Conservation (phyloP, 1,139 yeast species). For the Candida albicans region DNA sequence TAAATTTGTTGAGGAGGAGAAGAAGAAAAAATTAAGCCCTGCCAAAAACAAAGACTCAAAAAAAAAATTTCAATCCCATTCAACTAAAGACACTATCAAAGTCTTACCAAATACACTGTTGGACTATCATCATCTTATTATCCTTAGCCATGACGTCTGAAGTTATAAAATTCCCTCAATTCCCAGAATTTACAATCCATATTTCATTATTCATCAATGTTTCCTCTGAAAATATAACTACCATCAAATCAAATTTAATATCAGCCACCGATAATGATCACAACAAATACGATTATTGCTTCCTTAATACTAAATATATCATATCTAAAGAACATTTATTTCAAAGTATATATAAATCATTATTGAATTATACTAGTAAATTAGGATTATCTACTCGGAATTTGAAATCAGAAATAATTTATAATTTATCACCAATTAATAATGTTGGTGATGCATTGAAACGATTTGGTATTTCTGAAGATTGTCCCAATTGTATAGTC, state of each 20-base stretch:
- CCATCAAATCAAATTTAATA: slow-evolving; percentile 31
- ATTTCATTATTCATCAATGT: slow-evolving; percentile 26
- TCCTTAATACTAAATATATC: slow-evolving; percentile 38
- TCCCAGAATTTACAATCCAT: slow-evolving; percentile 26
- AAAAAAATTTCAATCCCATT: no score
- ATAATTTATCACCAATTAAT: slow-evolving; percentile 43
- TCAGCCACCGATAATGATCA: slow-evolving; percentile 22
- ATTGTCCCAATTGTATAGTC: slow-evolving; percentile 28
- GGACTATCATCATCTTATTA: no score
- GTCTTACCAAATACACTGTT: no score
- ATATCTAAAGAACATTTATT: slow-evolving; percentile 39
- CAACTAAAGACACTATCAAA: no score
- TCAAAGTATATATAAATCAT: slow-evolving; percentile 35
- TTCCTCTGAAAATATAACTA: slow-evolving; percentile 18
- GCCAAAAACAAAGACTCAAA: no score
- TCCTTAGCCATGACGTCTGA: neutral
- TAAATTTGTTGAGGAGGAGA: no score
- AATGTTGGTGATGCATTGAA: slow-evolving; percentile 46
- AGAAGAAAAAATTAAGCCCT: no score
- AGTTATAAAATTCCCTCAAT: slow-evolving; percentile 32
- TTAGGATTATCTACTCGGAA: slow-evolving; percentile 38
- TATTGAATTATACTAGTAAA: slow-evolving; percentile 27
- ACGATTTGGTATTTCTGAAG: slow-evolving; percentile 41
- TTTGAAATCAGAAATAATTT: slow-evolving; percentile 43
- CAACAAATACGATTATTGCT: slow-evolving; percentile 39